Evolutionary conservation across 1,139 yeast genomes (phyloP).

Genomic region (Zygoascus hellenicus): DNA sequence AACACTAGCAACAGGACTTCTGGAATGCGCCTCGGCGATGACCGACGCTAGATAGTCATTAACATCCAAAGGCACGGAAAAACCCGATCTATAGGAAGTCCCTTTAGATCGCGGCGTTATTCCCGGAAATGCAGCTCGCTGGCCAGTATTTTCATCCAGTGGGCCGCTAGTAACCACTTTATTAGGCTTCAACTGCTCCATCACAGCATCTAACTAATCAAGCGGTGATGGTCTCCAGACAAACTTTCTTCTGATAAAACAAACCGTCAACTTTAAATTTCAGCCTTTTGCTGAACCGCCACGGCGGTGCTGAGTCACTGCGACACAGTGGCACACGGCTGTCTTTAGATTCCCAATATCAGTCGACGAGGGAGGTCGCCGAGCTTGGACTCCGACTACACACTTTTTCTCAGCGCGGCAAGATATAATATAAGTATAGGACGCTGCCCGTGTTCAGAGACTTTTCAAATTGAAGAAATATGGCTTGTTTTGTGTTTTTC

Average conservation of each 20-base stretch:
- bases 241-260: too few relatives aligned
- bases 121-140: conserved; percentile 40
- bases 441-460: too few relatives aligned
- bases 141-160: conserved; percentile 39
- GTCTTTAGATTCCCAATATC: neutral
- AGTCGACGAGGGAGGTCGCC: too few relatives aligned
- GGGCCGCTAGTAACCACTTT: conserved; percentile 16
- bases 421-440: too few relatives aligned
- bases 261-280: too few relatives aligned
- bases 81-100: conserved; percentile 3
- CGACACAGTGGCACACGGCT: neutral
- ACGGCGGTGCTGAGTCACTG: neutral
- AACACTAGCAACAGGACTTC: conserved; percentile 17
- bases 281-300: neutral
- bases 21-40: conserved; percentile 21
- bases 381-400: too few relatives aligned
- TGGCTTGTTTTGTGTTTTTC: conserved; percentile 21
- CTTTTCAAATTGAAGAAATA: too few relatives aligned
- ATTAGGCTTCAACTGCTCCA: too few relatives aligned
- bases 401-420: too few relatives aligned
- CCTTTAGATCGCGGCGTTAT: conserved; percentile 13
- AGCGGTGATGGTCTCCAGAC: too few relatives aligned
- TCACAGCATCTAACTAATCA: too few relatives aligned
- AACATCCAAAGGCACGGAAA: conserved; percentile 18
- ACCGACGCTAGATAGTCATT: conserved; percentile 24